A percentile compares a stretch with the other conserved stretches of the same genome.
These are phyloP conservation scores for Trichophyton mentagrophytes DNA, from an alignment of 2,329 filamentous ascomycete genomes.

Conservation along the genomic window DNA sequence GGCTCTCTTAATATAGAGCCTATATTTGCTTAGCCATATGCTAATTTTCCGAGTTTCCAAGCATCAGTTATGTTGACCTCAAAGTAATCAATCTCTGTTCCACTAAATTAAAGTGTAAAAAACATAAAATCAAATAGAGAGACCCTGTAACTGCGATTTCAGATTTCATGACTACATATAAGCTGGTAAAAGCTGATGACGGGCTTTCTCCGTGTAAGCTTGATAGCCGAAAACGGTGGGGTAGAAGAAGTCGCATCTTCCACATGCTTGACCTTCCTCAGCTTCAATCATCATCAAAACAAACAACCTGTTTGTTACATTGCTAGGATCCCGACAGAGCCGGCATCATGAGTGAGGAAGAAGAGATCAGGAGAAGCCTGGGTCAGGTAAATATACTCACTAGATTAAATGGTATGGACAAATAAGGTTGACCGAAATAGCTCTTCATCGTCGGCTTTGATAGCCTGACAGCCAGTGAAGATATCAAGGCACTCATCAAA, in stretches of 20 bases:
- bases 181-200: not conserved
- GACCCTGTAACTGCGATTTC: too few species aligned
- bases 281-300: not conserved
- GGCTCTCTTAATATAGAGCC: too few species aligned
- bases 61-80: too few species aligned
- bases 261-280: not conserved
- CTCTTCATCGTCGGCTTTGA: slow-evolving; percentile 36
- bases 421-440: slow-evolving; percentile 15
- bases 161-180: too few species aligned
- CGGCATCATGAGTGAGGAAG: not conserved
- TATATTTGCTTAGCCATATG: too few species aligned
- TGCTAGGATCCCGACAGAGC: not conserved
- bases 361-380: not conserved
- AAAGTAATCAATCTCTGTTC: too few species aligned
- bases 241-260: not conserved
- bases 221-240: not conserved
- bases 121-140: too few species aligned
- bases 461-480: slow-evolving; percentile 26
- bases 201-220: not conserved
- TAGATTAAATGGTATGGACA: not conserved
- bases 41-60: too few species aligned
- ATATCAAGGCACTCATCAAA: slow-evolving; percentile 33
- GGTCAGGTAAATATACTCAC: not conserved
- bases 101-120: too few species aligned
- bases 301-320: not conserved